Conservation (phyloP, 441 rosid genomes). For the Arabidopsis lyrata region DNA sequence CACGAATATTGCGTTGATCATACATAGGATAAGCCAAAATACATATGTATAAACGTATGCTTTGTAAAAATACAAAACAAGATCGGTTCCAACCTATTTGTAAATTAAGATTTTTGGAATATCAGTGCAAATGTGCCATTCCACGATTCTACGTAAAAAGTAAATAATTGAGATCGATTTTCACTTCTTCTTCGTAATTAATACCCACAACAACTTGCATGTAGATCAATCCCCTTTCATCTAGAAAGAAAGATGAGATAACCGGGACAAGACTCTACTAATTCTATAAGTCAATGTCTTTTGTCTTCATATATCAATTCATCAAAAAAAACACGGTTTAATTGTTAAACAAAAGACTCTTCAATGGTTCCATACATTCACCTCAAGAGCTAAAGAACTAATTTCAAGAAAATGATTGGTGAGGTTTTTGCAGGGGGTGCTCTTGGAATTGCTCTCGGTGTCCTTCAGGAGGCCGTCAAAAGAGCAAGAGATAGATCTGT, state of each 20-base stretch:
- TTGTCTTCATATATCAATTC: not conserved
- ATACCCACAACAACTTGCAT: not conserved
- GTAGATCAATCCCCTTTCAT: not conserved
- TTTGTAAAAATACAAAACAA: not conserved
- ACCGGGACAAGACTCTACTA: not conserved
- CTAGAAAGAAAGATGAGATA: not conserved
- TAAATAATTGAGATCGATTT: not conserved
- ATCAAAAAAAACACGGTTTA: not conserved
- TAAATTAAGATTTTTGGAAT: slow-evolving; percentile 3
- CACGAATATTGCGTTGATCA: not conserved
- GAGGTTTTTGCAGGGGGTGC: slow-evolving; percentile 9
- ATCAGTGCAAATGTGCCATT: not conserved
- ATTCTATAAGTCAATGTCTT: not conserved
- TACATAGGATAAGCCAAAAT: too few relatives aligned
- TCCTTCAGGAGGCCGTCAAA: slow-evolving; percentile 13
- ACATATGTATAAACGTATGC: not conserved
- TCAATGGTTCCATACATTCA: not conserved
- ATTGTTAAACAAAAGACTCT: not conserved
- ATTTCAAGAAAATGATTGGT: slow-evolving; percentile 12
- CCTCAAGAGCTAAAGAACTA: not conserved
- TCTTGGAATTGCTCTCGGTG: slow-evolving; percentile 11
- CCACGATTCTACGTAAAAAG: not conserved
- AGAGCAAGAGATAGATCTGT: slow-evolving; percentile 24
- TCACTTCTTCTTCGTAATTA: not conserved
- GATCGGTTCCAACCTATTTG: not conserved